Conservation (phyloP, 148 eudicot species). For the Arbutus unedo region DNA sequence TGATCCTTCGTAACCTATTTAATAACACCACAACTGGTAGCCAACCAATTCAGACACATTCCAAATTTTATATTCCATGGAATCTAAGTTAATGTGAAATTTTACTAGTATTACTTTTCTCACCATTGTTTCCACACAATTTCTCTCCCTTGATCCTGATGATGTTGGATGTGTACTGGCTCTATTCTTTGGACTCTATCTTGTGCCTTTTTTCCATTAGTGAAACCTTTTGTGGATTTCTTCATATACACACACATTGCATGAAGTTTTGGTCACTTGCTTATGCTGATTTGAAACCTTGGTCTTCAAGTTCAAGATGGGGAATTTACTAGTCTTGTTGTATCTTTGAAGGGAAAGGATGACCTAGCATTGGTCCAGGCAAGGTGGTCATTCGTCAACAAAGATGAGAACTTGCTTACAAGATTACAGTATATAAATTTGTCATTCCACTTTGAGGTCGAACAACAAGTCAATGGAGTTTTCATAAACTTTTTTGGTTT, state of each 20-base stretch:
- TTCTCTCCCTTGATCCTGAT: neutral
- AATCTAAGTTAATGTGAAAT: neutral
- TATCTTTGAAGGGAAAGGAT: slow-evolving; percentile 58
- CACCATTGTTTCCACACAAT: neutral
- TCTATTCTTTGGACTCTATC: slow-evolving; percentile 9
- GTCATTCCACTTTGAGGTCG: slow-evolving; percentile 95
- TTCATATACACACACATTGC: neutral
- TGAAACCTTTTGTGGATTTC: neutral
- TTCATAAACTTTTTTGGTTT: slow-evolving; percentile 95
- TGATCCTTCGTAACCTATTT: neutral
- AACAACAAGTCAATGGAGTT: slow-evolving; percentile 95
- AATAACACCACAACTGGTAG: neutral
- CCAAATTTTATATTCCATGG: neutral
- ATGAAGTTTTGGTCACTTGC: neutral
- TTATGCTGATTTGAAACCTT: slow-evolving; percentile 2
- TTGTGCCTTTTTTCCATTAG: neutral
- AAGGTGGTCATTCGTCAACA: slow-evolving; percentile 92
- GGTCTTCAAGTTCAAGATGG: neutral
- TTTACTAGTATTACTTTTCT: neutral
- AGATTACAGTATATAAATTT: slow-evolving; percentile 87
- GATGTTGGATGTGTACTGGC: neutral
- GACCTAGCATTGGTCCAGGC: slow-evolving; percentile 92
- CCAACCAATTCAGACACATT: neutral
- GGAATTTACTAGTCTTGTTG: neutral
- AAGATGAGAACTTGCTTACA: slow-evolving; percentile 93